Conservation (phyloP, 805 yeast species). For the Peterozyma toletana region DNA sequence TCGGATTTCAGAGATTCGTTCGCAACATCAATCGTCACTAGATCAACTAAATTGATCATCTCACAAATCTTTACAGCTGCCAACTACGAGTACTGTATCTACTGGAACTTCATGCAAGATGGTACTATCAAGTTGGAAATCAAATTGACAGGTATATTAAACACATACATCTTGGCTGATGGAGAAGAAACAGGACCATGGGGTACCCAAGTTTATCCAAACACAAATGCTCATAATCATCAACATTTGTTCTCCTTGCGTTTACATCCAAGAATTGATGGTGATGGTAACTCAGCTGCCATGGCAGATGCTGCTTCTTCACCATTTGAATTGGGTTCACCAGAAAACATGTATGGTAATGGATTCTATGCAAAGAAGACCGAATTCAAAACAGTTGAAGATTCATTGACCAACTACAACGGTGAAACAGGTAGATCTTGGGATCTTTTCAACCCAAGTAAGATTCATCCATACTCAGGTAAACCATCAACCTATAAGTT, state of each 20-base stretch:
- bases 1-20: constrained; percentile 79
- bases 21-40: constrained; percentile 65
- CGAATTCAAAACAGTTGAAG: constrained; percentile 60
- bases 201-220: constrained; percentile 78
- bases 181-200: constrained; percentile 67
- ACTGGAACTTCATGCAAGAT: constrained; percentile 79
- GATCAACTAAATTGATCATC: constrained; percentile 67
- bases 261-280: constrained; percentile 76
- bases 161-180: constrained; percentile 59
- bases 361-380: constrained; percentile 63
- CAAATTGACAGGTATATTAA: constrained; percentile 76
- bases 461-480: constrained; percentile 60
- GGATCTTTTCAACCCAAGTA: constrained; percentile 71
- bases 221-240: constrained; percentile 79
- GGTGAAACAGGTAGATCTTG: constrained; percentile 64
- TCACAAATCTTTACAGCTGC: constrained; percentile 85
- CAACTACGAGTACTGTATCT: constrained; percentile 78
- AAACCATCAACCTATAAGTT: constrained; percentile 73
- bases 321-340: constrained; percentile 53
- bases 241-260: constrained; percentile 78
- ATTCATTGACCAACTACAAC: constrained; percentile 55
- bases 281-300: constrained; percentile 71
- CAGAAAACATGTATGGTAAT: constrained; percentile 73
- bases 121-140: constrained; percentile 77
- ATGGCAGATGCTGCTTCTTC: constrained; percentile 57